A percentile compares a stretch with the other conserved stretches of the same genome.
phyloP scores from a whole-genome alignment of 1,139 yeast genomes.

The Lizanozyma gosingica region DNA sequence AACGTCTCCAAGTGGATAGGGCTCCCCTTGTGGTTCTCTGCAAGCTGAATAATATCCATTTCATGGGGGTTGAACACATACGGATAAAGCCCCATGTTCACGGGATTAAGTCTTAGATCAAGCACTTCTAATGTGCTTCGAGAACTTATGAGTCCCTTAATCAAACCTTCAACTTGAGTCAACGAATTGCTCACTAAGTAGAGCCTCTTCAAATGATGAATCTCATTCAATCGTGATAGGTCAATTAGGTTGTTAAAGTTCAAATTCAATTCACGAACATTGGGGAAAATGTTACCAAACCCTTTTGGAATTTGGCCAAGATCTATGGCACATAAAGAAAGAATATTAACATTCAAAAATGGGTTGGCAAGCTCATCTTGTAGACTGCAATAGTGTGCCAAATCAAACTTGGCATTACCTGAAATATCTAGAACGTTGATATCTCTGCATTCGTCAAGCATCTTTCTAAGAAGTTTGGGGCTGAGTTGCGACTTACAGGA shows the following conservation, averaged over 20 bases:
- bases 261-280: constrained; percentile 38
- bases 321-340: constrained; percentile 39
- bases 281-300: constrained; percentile 33
- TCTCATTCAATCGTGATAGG: constrained; percentile 19
- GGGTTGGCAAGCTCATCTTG: too few relatives aligned
- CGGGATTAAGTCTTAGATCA: constrained; percentile 44
- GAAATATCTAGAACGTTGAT: constrained; percentile 28
- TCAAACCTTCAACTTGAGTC: constrained; percentile 20
- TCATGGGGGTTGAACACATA: constrained; percentile 44
- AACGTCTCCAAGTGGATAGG: constrained; percentile 34
- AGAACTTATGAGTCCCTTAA: constrained; percentile 23
- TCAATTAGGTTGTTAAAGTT: constrained; percentile 37
- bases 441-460: constrained; percentile 14
- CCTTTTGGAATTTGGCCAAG: constrained; percentile 25
- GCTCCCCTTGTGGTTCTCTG: constrained; percentile 7
- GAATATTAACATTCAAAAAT: constrained; percentile 29
- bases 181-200: constrained; percentile 41
- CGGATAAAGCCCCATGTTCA: constrained; percentile 42
- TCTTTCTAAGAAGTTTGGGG: constrained; percentile 11
- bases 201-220: constrained; percentile 28
- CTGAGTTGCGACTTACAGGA: constrained; percentile 19
- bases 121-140: constrained; percentile 27
- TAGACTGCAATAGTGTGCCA: constrained; percentile 3
- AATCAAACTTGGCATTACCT: constrained; percentile 19
- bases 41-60: constrained; percentile 4